These are phyloP conservation scores for Trichoderma endophyticum DNA, from an alignment of 2,329 filamentous ascomycete genomes.

Conservation along the genomic window DNA sequence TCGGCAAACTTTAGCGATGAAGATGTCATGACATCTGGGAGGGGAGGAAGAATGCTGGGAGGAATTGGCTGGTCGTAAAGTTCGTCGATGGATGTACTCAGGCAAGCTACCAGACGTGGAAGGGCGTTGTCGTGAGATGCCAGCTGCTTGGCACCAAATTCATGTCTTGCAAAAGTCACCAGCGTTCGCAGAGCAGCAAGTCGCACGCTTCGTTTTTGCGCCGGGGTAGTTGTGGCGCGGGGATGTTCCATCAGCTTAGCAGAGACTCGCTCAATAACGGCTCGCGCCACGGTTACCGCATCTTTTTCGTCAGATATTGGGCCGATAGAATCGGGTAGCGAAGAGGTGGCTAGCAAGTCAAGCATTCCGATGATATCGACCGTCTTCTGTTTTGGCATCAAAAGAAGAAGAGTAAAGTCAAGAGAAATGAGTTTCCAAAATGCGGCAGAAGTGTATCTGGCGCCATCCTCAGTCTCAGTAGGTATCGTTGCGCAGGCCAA, in stretches of 20 bases:
- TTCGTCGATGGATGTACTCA: conserved; percentile 65
- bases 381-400: conserved; percentile 64
- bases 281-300: conserved; percentile 41
- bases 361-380: conserved; percentile 63
- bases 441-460: conserved; percentile 33
- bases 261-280: conserved; percentile 61
- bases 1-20: conserved; percentile 18
- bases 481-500: conserved; percentile 53
- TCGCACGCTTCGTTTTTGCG: conserved; percentile 42
- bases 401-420: conserved; percentile 63
- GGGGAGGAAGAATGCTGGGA: conserved; percentile 37
- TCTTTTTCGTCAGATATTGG: conserved; percentile 52
- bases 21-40: conserved; percentile 15
- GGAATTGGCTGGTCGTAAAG: conserved; percentile 59
- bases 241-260: conserved; percentile 59
- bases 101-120: conserved; percentile 68
- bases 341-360: conserved; percentile 63
- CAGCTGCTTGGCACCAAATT: conserved; percentile 62
- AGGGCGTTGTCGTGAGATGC: conserved; percentile 66
- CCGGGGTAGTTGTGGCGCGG: conserved; percentile 34
- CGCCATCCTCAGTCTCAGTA: conserved; percentile 30
- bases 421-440: conserved; percentile 69
- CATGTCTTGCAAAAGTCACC: conserved; percentile 58
- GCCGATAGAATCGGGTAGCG: conserved; percentile 62
- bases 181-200: conserved; percentile 52